Evolutionary conservation across 2,329 filamentous ascomycete genomes (phyloP), one percentile per base, ranked within the genome.

Genomic region (Monosporascus cannonballus): DNA sequence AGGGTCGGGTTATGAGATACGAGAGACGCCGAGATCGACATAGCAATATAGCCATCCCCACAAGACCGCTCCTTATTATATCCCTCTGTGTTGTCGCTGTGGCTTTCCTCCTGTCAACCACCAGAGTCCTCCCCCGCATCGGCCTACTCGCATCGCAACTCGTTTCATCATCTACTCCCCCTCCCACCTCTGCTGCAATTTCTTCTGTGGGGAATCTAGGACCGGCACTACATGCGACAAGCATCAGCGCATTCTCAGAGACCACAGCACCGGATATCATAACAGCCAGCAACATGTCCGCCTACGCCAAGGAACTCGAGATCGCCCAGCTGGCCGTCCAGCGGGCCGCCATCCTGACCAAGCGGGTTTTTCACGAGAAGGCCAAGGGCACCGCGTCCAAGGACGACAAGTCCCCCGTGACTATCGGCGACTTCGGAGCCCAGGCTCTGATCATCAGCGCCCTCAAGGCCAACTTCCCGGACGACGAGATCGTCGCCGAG

Each of bases 361-460:
- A 89, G 71, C 81, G 81, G 56, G 88, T 91, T 67, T 89, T 89
- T 76, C 78, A 91, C 73, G 88, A 93, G 63, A 94, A 93, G 73
- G 87, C 90, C 64, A 97, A 97, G 76, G 93, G 93, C 62, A 96
- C 94, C 46, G 80, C 96, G 49, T 88, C 87, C 69, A 99, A 99
- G 76, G 87, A 90, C 71, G 94, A 99, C 78, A 90, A 90, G 69
- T 96, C 92, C 9, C 94, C 94, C 59, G 94, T 99, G 64, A 99
- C 94, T 18, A 94, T 97, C 64, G 94, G 93, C 69, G 94, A 99
- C 75, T 97, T 96, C 71, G 94, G 94, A 66, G 95, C 94, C 38
- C 94, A 99, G 76, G 92, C 94, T 34, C 83, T 99, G 60, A 96
- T 99, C 72, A 96, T 97, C 67, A 81, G 86, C 53, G 93, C 93